These are phyloP conservation scores for Astragalus membranaceus DNA, from an alignment of 306 rosid species.

Conservation along the genomic window DNA sequence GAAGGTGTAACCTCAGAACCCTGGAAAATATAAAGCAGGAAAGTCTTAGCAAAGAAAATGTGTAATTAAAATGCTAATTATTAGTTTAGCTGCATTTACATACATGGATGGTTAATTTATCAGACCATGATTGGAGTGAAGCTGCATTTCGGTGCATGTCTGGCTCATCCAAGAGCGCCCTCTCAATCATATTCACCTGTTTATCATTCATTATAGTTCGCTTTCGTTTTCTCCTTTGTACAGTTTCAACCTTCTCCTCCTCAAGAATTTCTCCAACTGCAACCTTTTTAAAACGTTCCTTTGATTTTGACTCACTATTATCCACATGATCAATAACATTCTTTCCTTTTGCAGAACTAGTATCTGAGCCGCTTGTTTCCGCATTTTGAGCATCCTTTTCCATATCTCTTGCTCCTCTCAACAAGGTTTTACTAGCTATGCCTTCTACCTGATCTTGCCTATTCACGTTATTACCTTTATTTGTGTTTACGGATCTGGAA, in stretches of 20 bases:
- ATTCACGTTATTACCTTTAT: constrained; percentile 30
- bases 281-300: constrained; percentile 33
- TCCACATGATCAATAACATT: constrained; percentile 40
- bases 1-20: constrained; percentile 73
- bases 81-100: constrained; percentile 23
- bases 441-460: constrained; percentile 38
- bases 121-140: constrained; percentile 65
- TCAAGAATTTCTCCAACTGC: constrained; percentile 43
- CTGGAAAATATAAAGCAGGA: constrained; percentile 37
- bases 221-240: constrained; percentile 71
- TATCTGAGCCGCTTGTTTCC: constrained; percentile 82
- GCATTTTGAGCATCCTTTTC: constrained; percentile 59
- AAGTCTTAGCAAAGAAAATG: constrained; percentile 25
- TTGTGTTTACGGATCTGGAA: constrained; percentile 31
- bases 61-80: background rate
- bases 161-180: constrained; percentile 69
- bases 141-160: constrained; percentile 83
- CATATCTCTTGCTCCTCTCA: constrained; percentile 33
- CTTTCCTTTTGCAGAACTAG: constrained; percentile 64
- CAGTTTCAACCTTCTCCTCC: constrained; percentile 50
- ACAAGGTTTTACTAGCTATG: constrained; percentile 28
- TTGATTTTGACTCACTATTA: constrained; percentile 40
- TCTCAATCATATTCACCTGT: constrained; percentile 59
- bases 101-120: constrained; percentile 64
- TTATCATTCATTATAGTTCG: constrained; percentile 81